Percentiles rank a stretch among this genome's conserved stretches.
Evolutionary conservation across 352 stramenopile species (phyloP).

Genomic region (Halophytophthora batemanensis): DNA sequence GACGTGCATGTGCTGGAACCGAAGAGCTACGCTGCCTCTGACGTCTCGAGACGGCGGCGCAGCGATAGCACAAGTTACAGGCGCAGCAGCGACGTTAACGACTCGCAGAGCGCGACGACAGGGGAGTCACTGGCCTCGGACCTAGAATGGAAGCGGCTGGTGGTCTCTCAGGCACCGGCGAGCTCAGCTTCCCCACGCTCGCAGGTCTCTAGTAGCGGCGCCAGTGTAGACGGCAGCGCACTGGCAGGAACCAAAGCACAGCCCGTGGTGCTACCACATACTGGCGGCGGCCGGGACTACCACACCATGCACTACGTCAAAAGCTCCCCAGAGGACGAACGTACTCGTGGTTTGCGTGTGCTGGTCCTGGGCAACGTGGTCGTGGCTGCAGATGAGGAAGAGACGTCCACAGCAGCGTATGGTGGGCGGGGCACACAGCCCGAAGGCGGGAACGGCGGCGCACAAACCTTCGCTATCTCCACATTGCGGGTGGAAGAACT

Average conservation of each 20-base stretch:
- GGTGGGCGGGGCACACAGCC: conserved; percentile 13
- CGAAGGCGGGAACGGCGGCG: conserved; percentile 7
- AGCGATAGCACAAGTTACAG: conserved; percentile 1
- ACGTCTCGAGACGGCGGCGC: not conserved
- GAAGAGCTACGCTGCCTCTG: conserved; percentile 12
- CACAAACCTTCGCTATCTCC: conserved; percentile 38
- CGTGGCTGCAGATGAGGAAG: conserved; percentile 27
- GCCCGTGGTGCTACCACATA: conserved; percentile 11
- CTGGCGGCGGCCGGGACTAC: conserved; percentile 42
- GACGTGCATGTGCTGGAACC: conserved; percentile 62
- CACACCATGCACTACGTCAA: conserved; percentile 77
- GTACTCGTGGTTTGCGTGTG: conserved; percentile 38
- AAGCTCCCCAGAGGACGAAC: conserved; percentile 30
- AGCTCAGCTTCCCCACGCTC: conserved; percentile 12
- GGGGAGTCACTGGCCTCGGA: not conserved
- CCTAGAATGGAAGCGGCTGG: conserved; percentile 56
- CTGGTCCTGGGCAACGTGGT: conserved; percentile 65
- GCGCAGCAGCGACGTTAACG: not conserved
- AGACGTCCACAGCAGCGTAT: not conserved
- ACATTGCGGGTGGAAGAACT: conserved; percentile 65
- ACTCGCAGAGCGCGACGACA: not conserved
- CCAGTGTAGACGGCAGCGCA: conserved; percentile 9
- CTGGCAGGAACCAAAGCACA: conserved; percentile 9
- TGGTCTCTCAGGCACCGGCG: conserved; percentile 30
- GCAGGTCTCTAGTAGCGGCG: conserved; percentile 12